Base-by-base conservation (phyloP, 257 asterid species). In the Perilla frutescens region DNA sequence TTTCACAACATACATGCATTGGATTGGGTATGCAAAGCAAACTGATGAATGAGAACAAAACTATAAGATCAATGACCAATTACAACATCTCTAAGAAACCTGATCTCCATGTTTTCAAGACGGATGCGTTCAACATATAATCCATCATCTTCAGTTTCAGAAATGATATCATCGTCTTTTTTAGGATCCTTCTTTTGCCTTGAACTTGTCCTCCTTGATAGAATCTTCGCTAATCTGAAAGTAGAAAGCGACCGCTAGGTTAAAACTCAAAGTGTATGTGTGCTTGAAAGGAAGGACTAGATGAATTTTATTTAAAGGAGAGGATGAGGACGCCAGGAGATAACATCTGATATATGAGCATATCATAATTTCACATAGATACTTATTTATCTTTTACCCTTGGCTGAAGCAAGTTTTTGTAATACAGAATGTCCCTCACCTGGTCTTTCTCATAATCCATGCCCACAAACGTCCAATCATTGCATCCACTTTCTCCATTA, bases 401-500 rank as follows among this genome's bases (percentile, higher is more conserved):
- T 61, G 68, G 43, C 74, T 69, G 50, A 20, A 61, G 47, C 65
- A 44, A 63, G 20, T 60, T 58, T 40, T 34, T 54, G 56, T 55
- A 44, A 40, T 39, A 70, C 50, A 68, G 8, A 69, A 67, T 62
- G 64, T 43, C 62, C 75, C 81, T 75, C 66, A 90, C 99, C 89
- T 87, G 71, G 95, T 88, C 80, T 82, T 91, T 79, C 84, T 86
- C 88, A 90, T 71, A 71, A 94, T 55, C 96, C 97, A 94, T 5
- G 81, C 76, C 98, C 99, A 91, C 58, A 87, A 74, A 53, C 90
- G 97, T 77, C 78, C 84, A 82, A 94, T 87, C 61, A 94, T 71
- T 54, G 79, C 86, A 74, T 94, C 99, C 75, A 94, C 92, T 82
- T 94, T 94, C 91, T 94, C 99, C 98, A 94, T 71, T 86, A 91